Base-by-base conservation (phyloP, 352 stramenopile species). In the Phytopythium vexans region DNA sequence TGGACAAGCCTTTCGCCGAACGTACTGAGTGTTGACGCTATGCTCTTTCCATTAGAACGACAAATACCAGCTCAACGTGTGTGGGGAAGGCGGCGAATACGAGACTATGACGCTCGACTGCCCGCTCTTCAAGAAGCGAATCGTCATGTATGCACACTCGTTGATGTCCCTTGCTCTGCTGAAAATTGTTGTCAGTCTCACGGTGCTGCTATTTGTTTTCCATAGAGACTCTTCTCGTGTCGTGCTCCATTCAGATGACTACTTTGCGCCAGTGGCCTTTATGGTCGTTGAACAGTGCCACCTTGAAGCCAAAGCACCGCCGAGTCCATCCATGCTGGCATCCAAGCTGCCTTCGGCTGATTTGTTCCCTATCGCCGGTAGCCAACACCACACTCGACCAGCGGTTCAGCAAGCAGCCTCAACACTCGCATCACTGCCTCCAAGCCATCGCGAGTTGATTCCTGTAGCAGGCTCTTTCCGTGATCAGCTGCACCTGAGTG, bases 61-160 rank as follows among this genome's bases (percentile, higher is more conserved):
- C 16, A 90, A 96, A 54, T 99, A 97, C 69, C 92, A 97, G 52
- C 94, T 99, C 64, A 97, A 99, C 66, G 86, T 99, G 7, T 99
- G 96, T 39, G 97, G 97, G 12, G 97, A 99, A 82, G 97, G 97
- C 38, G 97, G 97, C 15, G 97, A 99, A 72, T 99, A 99, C 80
- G 97, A 99, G 79, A 98, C 96, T 2, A 77, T 99, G 33, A 98
- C 98, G 27, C 66, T 99, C n/a, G 94, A 99, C 79, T 99, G 90
- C 64, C 92, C 94, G 27, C 71, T 97, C 3, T 98, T 99, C 55
- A 92, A 96, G 57, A 92, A 97, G 61, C 77, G 90, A 12, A 95
- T 98, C 51, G 82, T 95, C 43, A 79, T 97, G 80, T 94, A 88
- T 27, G 70, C 2, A 4, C 6, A n/a, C 4, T 47, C 49, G 16